Conservation (phyloP, 768 basidiomycete genomes). For the Pisolithus sp. region DNA sequence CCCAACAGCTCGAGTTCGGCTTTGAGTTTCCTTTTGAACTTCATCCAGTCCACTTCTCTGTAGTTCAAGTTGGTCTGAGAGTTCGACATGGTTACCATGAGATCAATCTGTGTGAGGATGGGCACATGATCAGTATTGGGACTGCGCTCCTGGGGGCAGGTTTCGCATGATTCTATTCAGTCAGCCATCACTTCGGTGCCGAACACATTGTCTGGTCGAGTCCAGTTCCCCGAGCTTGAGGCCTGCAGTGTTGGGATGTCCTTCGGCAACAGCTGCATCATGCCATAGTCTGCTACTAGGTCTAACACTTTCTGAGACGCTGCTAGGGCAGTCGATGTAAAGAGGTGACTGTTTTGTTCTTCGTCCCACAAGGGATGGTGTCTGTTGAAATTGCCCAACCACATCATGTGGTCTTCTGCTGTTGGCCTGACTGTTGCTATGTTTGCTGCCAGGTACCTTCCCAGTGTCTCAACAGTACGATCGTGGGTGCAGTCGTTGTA, state of each 20-base stretch:
- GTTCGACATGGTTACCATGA: neutral
- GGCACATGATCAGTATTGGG: slow-evolving; percentile 30
- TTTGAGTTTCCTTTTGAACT: slow-evolving; percentile 8
- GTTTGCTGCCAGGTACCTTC: neutral
- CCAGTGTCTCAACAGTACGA: slow-evolving; percentile 9
- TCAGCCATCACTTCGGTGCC: slow-evolving; percentile 8
- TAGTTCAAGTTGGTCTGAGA: slow-evolving; percentile 12
- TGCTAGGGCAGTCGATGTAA: slow-evolving; percentile 4
- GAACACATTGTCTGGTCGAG: slow-evolving; percentile 33
- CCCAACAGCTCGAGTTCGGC: neutral
- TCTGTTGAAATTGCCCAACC: slow-evolving; percentile 35
- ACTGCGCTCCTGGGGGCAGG: slow-evolving; percentile 3
- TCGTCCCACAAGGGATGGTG: slow-evolving; percentile 38
- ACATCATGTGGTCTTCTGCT: slow-evolving; percentile 15
- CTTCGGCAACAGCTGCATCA: slow-evolving; percentile 25
- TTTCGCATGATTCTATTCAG: slow-evolving; percentile 20
- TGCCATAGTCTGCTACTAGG: slow-evolving; percentile 12
- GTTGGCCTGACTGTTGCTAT: neutral
- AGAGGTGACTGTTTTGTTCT: slow-evolving; percentile 14
- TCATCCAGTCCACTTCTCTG: slow-evolving; percentile 15
- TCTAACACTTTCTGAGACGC: slow-evolving; percentile 12
- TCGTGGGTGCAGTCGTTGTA: slow-evolving; percentile 30
- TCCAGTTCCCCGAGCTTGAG: slow-evolving; percentile 20
- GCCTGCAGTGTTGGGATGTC: slow-evolving; percentile 22
- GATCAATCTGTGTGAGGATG: slow-evolving; percentile 19